Evolutionary conservation across 2,329 filamentous ascomycete species (phyloP).

Genomic region (Esteya vermicola): DNA sequence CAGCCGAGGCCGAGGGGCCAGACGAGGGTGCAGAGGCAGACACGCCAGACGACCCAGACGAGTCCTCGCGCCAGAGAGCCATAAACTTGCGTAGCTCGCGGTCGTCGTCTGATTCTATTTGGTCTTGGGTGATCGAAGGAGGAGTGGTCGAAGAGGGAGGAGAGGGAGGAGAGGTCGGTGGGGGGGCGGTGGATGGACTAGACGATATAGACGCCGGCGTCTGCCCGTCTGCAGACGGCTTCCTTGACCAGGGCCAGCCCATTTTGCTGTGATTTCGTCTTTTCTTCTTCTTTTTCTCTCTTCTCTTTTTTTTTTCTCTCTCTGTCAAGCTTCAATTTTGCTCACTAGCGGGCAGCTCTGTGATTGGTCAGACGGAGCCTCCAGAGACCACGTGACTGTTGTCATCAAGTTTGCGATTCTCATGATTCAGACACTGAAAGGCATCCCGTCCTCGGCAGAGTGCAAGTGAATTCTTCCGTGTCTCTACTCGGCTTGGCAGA

Average conservation of each 20-base stretch:
- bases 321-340: too few relatives aligned
- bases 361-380: background rate
- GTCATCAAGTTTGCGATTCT: too few relatives aligned
- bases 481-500: too few relatives aligned
- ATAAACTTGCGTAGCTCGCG: constrained; percentile 42
- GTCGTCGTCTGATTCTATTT: constrained; percentile 3
- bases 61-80: constrained; percentile 26
- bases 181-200: constrained; percentile 5
- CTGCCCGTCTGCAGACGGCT: constrained; percentile 10
- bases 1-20: too few relatives aligned
- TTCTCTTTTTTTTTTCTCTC: background rate
- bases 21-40: too few relatives aligned
- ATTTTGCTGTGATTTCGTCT: constrained; percentile 19
- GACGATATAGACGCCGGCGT: constrained; percentile 3
- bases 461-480: background rate
- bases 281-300: background rate
- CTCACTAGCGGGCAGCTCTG: background rate
- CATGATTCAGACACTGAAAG: background rate
- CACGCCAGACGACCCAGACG: too few relatives aligned
- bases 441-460: background rate
- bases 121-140: background rate
- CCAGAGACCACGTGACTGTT: background rate
- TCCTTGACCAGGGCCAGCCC: constrained; percentile 47
- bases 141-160: constrained; percentile 3
- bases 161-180: background rate